Percentiles rank a stretch among this genome's conserved stretches.
Evolutionary conservation across 345 rosid genomes (phyloP).

Genomic region (Arabis hirsuta): DNA sequence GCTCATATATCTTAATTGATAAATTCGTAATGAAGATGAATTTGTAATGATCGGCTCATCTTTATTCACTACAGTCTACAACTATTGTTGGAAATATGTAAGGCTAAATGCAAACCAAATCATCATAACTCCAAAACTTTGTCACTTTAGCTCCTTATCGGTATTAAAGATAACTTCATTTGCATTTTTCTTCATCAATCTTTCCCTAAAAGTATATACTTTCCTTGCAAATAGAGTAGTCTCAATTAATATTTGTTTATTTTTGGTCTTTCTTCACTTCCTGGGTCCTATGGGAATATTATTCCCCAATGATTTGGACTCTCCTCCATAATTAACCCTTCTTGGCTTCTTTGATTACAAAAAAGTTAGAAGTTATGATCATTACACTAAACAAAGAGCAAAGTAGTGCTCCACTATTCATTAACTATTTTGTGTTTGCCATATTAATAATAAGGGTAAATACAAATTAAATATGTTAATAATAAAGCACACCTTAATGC

Average conservation of each 20-base stretch:
- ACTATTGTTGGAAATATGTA: conserved; percentile 39
- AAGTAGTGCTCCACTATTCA: conserved; percentile 37
- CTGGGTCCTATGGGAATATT: conserved; percentile 42
- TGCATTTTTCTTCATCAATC: conserved; percentile 34
- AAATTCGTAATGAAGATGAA: conserved; percentile 6
- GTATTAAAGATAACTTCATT: conserved; percentile 37
- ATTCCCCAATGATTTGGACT: conserved; percentile 50
- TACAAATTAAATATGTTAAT: conserved; percentile 14
- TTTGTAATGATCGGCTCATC: conserved; percentile 33
- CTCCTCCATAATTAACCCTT: conserved; percentile 29
- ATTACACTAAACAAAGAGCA: conserved; percentile 39
- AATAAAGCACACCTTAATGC: conserved; percentile 19
- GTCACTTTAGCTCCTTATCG: conserved; percentile 36
- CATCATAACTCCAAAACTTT: conserved; percentile 44
- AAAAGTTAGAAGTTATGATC: conserved; percentile 36
- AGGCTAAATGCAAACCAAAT: conserved; percentile 45
- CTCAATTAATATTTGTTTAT: conserved; percentile 34
- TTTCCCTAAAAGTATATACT: conserved; percentile 43
- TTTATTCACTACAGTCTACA: conserved; percentile 18
- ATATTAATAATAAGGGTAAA: conserved; percentile 23
- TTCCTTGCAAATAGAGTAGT: conserved; percentile 47
- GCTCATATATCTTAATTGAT: conserved; percentile 2
- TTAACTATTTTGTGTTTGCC: conserved; percentile 6
- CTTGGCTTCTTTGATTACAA: conserved; percentile 35
- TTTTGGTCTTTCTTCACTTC: conserved; percentile 24